phyloP scores from a whole-genome alignment of 306 rosid species.

The Gleditsia sinensis region DNA sequence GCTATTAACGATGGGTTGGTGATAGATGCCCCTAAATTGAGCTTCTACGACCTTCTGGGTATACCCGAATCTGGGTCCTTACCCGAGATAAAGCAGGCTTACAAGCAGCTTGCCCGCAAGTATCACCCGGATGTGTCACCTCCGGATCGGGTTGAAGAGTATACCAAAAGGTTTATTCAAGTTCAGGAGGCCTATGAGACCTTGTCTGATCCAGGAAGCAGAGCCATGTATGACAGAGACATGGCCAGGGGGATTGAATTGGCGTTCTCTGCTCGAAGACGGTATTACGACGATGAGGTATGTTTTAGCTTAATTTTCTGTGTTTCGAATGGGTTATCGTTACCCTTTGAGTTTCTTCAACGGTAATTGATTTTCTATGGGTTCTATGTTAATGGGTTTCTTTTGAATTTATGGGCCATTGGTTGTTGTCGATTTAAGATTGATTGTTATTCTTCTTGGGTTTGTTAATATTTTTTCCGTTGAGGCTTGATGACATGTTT shows the following conservation, averaged over 20 bases:
- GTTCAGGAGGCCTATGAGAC: constrained; percentile 93
- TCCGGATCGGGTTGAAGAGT: constrained; percentile 75
- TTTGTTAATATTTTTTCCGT: neutral
- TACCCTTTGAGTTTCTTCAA: neutral
- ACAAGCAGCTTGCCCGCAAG: constrained; percentile 78
- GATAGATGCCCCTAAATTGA: constrained; percentile 26
- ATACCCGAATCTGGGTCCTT: constrained; percentile 67
- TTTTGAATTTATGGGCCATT: neutral
- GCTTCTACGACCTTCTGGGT: constrained; percentile 76
- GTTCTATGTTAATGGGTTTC: neutral
- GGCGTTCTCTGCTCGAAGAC: constrained; percentile 59
- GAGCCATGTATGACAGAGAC: constrained; percentile 69
- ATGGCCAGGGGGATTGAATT: constrained; percentile 66
- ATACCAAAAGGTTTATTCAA: constrained; percentile 68
- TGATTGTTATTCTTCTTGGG: neutral
- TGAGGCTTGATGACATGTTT: neutral
- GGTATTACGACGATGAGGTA: constrained; percentile 50
- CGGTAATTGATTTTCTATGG: neutral
- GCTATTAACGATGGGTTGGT: constrained; percentile 38
- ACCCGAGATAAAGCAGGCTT: constrained; percentile 75
- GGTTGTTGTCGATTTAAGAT: neutral
- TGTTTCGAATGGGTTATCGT: neutral
- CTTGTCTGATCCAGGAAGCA: constrained; percentile 62
- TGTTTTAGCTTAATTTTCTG: neutral
- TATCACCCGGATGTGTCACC: constrained; percentile 97